These are phyloP conservation scores for Cicer pinnatifidum DNA, from an alignment of 306 rosid species.

Conservation along the genomic window DNA sequence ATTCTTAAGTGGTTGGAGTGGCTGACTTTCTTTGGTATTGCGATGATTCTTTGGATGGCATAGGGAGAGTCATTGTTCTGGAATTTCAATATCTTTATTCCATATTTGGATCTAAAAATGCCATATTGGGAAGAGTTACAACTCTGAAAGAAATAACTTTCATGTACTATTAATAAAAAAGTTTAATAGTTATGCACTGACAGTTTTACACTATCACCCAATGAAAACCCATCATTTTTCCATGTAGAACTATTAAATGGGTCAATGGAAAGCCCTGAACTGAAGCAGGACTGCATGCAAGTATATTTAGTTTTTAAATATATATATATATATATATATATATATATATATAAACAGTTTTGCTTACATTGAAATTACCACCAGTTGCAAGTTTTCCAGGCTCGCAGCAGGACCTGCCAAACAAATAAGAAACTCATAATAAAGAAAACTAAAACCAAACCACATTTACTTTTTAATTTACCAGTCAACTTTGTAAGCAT, in stretches of 20 bases:
- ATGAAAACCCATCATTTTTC: too few relatives aligned
- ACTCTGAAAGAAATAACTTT: slow-evolving; percentile 24
- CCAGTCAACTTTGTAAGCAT: slow-evolving; percentile 72
- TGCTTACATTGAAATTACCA: slow-evolving; percentile 84
- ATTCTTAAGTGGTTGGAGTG: too few relatives aligned
- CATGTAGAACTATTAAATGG: background rate
- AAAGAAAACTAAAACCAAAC: slow-evolving; percentile 25
- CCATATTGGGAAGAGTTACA: slow-evolving; percentile 6
- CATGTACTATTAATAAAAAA: background rate
- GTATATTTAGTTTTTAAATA: background rate
- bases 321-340: too few relatives aligned
- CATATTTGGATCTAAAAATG: slow-evolving; percentile 70
- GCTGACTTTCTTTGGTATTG: too few relatives aligned
- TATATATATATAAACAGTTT: background rate
- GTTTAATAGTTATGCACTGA: too few relatives aligned
- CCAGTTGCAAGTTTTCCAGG: slow-evolving; percentile 80
- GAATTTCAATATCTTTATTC: slow-evolving; percentile 53
- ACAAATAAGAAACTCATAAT: slow-evolving; percentile 15
- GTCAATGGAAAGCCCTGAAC: background rate
- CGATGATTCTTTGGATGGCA: too few relatives aligned
- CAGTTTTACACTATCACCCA: too few relatives aligned
- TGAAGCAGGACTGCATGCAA: background rate
- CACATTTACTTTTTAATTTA: slow-evolving; percentile 45
- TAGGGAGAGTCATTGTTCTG: slow-evolving; percentile 37
- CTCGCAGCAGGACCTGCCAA: slow-evolving; percentile 69